Percentiles rank a stretch among this genome's conserved stretches.
phyloP scores from a whole-genome alignment of 208 protist species.

The Crithidia mellificae region DNA sequence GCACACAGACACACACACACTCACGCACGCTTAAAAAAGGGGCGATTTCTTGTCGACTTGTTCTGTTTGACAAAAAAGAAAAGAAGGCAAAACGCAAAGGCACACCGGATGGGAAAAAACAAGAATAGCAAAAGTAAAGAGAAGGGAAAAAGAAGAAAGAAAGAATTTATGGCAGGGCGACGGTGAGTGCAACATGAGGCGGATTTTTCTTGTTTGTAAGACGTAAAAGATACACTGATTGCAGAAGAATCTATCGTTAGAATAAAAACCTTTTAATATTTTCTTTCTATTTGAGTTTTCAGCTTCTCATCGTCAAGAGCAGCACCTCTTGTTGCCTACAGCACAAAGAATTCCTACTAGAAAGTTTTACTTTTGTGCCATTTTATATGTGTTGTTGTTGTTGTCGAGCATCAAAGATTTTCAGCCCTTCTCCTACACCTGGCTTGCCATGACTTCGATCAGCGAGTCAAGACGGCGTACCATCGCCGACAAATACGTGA shows the following conservation, averaged over 20 bases:
- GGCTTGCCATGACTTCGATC: conserved; percentile 25
- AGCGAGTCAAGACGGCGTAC: conserved; percentile 25
- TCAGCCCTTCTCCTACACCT: too few species aligned
- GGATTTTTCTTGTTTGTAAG: too few species aligned
- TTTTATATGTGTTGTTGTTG: background rate
- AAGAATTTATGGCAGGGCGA: too few species aligned
- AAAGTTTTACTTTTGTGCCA: background rate
- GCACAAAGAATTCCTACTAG: too few species aligned
- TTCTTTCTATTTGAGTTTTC: too few species aligned
- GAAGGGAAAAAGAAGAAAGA: background rate
- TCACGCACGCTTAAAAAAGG: conserved; percentile 1
- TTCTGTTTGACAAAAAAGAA: conserved; percentile 3
- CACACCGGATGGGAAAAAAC: background rate
- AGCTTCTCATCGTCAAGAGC: too few species aligned
- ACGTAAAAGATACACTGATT: too few species aligned
- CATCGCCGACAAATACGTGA: conserved; percentile 21
- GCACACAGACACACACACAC: conserved; percentile 8
- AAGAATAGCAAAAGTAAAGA: background rate
- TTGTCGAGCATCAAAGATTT: too few species aligned
- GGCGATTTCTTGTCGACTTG: conserved; percentile 4
- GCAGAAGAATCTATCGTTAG: too few species aligned
- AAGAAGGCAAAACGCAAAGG: conserved; percentile 2
- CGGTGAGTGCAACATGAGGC: too few species aligned
- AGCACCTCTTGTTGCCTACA: too few species aligned
- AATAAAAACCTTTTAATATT: too few species aligned